Base-by-base conservation (phyloP, 169 alveolate species). In the Eimeria acervulina region DNA sequence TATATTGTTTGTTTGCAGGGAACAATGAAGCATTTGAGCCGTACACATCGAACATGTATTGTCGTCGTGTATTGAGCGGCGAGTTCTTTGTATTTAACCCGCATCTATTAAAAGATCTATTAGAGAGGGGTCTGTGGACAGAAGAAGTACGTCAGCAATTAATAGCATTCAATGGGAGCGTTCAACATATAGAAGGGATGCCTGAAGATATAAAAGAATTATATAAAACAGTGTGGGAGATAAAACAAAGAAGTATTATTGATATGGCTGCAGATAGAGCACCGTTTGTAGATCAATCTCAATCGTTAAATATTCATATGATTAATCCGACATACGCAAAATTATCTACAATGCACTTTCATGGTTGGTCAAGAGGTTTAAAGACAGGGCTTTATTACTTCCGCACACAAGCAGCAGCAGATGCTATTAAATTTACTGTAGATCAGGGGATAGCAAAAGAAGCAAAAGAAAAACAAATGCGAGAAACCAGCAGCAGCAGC, bases 21-120 rank as follows among this genome's bases (percentile, higher is more conserved):
- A 99, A 99, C 98, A 99, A 98, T 96, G 99, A 99, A 97, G 98
- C 99, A n/a, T 99, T 99, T 96, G 99, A 99, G 97, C 99, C 99
- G 4, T 99, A 98, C 97, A 99, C 99, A 42, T 98, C 99, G 81
- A 99, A 99, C 97, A 98, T 99, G 72, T 99, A 99, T 97, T 98
- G 98, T 95, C 98, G 99, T 92, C 99, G 99, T 66, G 99, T 99
- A 52, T 98, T 99, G n/a, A 98, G 99, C 66, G 99, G 99, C 42
- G 97, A 96, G 84, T 99, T 99, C 88, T 99, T 99, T 68, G 99
- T 99, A 78, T 99, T 99, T 55, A 99, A 99, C 95, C 99, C 99
- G 2, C 99, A 99, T 97, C 95, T 99, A 66, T 98, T 99, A 91
- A 96, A 98, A 91, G 99, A 99, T 96, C 95, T 99, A 95, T 98